Percentiles rank a stretch among this genome's conserved stretches.
Conservation (phyloP, 306 rosid genomes). For the Castanea crenata region DNA sequence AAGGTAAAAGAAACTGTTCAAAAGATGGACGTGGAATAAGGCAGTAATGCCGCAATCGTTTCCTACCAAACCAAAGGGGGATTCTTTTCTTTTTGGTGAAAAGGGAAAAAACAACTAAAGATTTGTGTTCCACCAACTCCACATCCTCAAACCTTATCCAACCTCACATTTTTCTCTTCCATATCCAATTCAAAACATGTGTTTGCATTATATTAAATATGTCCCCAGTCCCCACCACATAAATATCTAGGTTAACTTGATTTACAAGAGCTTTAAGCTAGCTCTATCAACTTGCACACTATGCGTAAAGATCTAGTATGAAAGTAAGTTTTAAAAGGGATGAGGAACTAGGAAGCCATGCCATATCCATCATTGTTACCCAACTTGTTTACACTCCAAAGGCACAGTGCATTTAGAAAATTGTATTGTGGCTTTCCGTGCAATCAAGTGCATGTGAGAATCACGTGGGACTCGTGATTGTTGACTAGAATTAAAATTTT, state of each 20-base stretch:
- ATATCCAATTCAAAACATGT: background rate
- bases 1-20: background rate
- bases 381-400: conserved; percentile 18
- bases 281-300: conserved; percentile 37
- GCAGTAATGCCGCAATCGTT: conserved; percentile 31
- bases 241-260: conserved; percentile 19
- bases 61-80: conserved; percentile 45
- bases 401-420: background rate
- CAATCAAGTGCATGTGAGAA: background rate
- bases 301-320: conserved; percentile 36
- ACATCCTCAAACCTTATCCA: conserved; percentile 67
- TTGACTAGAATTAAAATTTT: too few species aligned
- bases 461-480: background rate
- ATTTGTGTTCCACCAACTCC: conserved; percentile 84
- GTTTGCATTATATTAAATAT: background rate
- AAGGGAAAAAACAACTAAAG: conserved; percentile 24
- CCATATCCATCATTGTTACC: conserved; percentile 19
- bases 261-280: conserved; percentile 19
- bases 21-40: background rate
- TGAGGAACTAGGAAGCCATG: background rate
- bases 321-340: conserved; percentile 20
- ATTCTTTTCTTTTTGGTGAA: conserved; percentile 30
- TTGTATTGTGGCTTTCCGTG: conserved; percentile 6
- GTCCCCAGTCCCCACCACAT: conserved; percentile 32
- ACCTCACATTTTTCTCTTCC: conserved; percentile 13